Base-by-base conservation (phyloP, 176 grass and related monocot genomes). In the Carex littledalei region DNA sequence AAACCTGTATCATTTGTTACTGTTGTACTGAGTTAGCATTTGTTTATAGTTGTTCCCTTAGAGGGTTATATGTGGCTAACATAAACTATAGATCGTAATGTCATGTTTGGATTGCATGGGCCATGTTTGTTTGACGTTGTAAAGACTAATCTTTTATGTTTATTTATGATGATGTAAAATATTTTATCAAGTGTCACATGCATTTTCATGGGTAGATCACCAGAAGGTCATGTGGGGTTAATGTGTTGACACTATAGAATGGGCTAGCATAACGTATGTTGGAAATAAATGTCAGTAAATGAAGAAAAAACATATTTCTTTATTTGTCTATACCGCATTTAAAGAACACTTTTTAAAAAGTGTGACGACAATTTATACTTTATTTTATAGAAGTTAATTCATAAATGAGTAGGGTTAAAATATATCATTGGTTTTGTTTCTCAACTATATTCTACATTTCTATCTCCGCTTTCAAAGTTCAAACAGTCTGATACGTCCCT, bases 51-150 rank as follows among this genome's bases (percentile, higher is more conserved):
- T 78, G 74, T 78, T 17, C 24, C 50, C 43, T 22, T 35, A 74
- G 70, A 24, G 70, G 74, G 74, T 78, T 78, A 24, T 78, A 78
- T 56, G 74, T 32, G 50, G 74, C 74, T 78, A 32, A 78, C 74
- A 78, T 56, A 55, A 53, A 56, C 4, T 31, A 78, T 32, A 78
- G 74, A 78, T 78, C 5, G 22, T 54, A 54, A 31, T 15, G 45
- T 54, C 43, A 54, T 76, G 72, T 76, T 10, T 31, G 72, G 72
- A 57, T 78, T 26, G 50, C 74, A 57, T 78, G 21, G 74, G 14
- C 57, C 7, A 78, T 57, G 74, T 35, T 11, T 78, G 74, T 57
- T 78, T 57, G 21, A 50, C 34, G 26, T 17, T 57, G 52, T 17
- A 78, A 78, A 56, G 14, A 34, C 50, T 78, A 78, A 78, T 78